These are phyloP conservation scores for Cicer judaicum DNA, from an alignment of 306 rosid genomes.

Conservation along the genomic window DNA sequence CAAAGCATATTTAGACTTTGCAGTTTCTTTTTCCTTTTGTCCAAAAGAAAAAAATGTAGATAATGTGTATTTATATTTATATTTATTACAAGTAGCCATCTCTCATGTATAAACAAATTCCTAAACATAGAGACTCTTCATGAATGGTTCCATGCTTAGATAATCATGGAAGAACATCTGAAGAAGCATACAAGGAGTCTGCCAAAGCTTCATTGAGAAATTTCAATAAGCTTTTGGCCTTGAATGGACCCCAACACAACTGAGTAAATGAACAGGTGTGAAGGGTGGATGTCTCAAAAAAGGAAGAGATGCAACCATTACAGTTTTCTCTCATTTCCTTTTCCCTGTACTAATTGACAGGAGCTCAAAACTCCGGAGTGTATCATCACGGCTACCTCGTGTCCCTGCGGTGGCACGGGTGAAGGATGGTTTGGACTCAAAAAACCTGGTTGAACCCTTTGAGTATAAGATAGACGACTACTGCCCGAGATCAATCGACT, in stretches of 20 bases:
- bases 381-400: conserved; percentile 81
- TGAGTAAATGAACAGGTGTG: conserved; percentile 44
- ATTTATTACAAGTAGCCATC: conserved; percentile 54
- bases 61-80: conserved; percentile 46
- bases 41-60: conserved; percentile 33
- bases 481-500: conserved; percentile 83
- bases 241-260: conserved; percentile 61
- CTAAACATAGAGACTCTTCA: conserved; percentile 52
- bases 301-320: conserved; percentile 40
- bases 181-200: conserved; percentile 39
- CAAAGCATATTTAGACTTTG: conserved; percentile 35
- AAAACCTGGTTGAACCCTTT: conserved; percentile 81
- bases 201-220: conserved; percentile 48
- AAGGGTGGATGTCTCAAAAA: conserved; percentile 41
- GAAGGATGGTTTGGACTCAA: conserved; percentile 77
- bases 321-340: conserved; percentile 66
- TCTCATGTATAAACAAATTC: conserved; percentile 53
- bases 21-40: conserved; percentile 39
- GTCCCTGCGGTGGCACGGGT: conserved; percentile 63
- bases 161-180: conserved; percentile 51
- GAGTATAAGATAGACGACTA: conserved; percentile 84
- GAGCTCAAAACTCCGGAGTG: conserved; percentile 87
- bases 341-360: conserved; percentile 86
- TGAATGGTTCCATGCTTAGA: conserved; percentile 46
- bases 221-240: conserved; percentile 56